Conservation (phyloP, 106 monocot genomes). For the Ottelia alismoides region DNA sequence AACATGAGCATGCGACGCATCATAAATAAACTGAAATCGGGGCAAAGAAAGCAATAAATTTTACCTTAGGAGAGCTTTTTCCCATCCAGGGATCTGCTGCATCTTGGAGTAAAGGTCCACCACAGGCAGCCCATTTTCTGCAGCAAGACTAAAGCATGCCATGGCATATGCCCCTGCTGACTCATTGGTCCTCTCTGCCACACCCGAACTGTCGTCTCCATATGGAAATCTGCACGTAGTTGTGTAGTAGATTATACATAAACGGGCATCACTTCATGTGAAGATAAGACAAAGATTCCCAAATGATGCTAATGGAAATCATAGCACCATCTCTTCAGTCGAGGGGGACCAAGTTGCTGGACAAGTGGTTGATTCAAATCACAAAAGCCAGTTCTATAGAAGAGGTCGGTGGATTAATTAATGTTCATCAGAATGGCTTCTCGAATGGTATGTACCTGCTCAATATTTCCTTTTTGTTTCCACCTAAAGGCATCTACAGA, state of each 20-base stretch:
- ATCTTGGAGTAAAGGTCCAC: slow-evolving; percentile 89
- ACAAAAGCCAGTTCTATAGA: no score
- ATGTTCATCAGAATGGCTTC: no score
- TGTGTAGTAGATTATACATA: no score
- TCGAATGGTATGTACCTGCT: no score
- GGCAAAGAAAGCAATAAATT: no score
- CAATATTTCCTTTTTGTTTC: no score
- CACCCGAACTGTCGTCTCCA: slow-evolving; percentile 31
- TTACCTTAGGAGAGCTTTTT: slow-evolving; percentile 50
- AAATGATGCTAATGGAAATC: neutral
- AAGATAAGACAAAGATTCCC: neutral
- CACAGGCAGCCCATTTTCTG: slow-evolving; percentile 33
- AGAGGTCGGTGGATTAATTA: no score
- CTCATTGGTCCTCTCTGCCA: slow-evolving; percentile 81
- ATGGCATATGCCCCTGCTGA: slow-evolving; percentile 61
- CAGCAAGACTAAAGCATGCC: slow-evolving; percentile 48
- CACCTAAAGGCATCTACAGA: no score
- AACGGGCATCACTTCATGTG: no score
- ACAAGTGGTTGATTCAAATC: no score
- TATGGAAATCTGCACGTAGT: slow-evolving; percentile 36
- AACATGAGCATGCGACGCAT: neutral
- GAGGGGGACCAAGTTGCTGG: no score
- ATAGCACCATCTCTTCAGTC: neutral
- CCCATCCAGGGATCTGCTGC: slow-evolving; percentile 65
- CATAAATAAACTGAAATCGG: no score